These are phyloP conservation scores for Leccinum arenicola DNA, from an alignment of 768 basidiomycete species.

Conservation along the genomic window DNA sequence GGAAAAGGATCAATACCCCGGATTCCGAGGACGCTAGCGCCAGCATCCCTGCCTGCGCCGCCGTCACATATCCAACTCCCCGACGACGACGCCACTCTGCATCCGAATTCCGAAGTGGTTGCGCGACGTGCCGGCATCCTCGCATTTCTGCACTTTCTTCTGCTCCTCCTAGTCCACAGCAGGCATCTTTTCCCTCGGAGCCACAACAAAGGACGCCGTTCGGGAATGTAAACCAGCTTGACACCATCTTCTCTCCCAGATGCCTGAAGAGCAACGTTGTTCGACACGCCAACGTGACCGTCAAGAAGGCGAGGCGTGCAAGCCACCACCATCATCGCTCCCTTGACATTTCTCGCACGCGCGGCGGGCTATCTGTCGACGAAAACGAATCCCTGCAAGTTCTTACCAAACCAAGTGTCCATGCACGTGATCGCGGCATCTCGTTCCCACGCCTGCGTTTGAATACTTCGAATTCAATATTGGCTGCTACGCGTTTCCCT, in stretches of 20 bases:
- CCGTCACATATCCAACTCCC: not conserved
- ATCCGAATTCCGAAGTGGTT: constrained; percentile 28
- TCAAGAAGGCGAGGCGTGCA: constrained; percentile 9
- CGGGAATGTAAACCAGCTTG: not conserved
- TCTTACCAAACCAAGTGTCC: not conserved
- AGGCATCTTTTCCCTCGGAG: not conserved
- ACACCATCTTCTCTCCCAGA: not conserved
- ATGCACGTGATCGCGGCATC: constrained; percentile 4
- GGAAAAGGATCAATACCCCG: constrained; percentile 5
- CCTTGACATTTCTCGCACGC: not conserved
- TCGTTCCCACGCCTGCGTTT: constrained; percentile 15
- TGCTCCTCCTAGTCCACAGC: constrained; percentile 10
- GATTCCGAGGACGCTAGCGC: constrained; percentile 13
- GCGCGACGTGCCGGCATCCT: constrained; percentile 25
- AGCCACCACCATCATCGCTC: not conserved
- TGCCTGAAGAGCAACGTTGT: not conserved
- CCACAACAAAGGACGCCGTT: not conserved
- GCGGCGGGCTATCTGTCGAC: constrained; percentile 4
- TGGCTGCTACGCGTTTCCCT: not conserved
- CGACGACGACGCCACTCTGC: constrained; percentile 7
- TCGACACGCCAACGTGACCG: not conserved
- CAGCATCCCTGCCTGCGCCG: not conserved
- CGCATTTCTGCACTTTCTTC: constrained; percentile 14
- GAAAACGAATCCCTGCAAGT: constrained; percentile 18
- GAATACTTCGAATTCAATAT: not conserved